Conservation (phyloP, 352 stramenopile genomes). For the Pythium monospermum region DNA sequence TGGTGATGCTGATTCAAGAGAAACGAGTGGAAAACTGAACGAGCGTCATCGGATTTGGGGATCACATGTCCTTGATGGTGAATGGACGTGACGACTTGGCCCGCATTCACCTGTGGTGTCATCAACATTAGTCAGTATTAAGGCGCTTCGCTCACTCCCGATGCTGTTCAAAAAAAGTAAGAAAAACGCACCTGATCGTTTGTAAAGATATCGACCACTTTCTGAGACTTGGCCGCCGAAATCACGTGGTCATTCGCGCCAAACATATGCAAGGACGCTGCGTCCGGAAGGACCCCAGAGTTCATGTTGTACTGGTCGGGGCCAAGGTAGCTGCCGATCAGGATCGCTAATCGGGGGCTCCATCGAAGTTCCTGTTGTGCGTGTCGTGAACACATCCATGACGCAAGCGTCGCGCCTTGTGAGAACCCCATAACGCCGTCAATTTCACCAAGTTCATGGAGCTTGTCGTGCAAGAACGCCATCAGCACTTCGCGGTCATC, state of each 20-base stretch:
- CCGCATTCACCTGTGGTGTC: no score
- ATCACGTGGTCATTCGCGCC: slow-evolving; percentile 81
- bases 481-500: slow-evolving; percentile 52
- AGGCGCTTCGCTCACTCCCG: no score
- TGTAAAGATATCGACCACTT: slow-evolving; percentile 64
- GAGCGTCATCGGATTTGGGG: slow-evolving; percentile 60
- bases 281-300: slow-evolving; percentile 41
- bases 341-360: slow-evolving; percentile 59
- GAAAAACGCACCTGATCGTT: slow-evolving; percentile 34
- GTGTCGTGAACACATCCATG: slow-evolving; percentile 76
- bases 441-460: slow-evolving; percentile 52
- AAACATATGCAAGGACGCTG: slow-evolving; percentile 71
- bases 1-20: slow-evolving; percentile 27
- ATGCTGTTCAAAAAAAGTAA: no score
- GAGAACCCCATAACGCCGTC: slow-evolving; percentile 83
- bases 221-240: slow-evolving; percentile 56
- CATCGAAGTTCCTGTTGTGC: slow-evolving; percentile 55
- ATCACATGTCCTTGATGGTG: slow-evolving; percentile 79
- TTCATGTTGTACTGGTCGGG: slow-evolving; percentile 49
- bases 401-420: slow-evolving; percentile 69
- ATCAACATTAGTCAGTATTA: no score
- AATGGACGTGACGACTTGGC: slow-evolving; percentile 48
- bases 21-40: slow-evolving; percentile 52
- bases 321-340: slow-evolving; percentile 73
- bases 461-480: slow-evolving; percentile 46